Conservation (phyloP, 2,329 filamentous ascomycete species). For the Sporothrix protearum region DNA sequence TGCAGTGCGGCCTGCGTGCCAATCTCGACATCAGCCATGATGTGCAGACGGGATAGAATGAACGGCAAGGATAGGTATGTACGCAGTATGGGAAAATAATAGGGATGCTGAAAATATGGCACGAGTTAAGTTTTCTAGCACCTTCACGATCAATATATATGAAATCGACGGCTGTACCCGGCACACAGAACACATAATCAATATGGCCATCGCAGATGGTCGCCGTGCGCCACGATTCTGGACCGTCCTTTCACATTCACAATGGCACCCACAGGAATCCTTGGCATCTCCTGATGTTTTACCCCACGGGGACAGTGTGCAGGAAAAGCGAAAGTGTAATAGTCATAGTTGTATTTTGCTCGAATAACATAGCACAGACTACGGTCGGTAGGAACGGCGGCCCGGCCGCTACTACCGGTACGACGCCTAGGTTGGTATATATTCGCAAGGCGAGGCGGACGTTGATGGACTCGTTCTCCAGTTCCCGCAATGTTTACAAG, state of each 20-base stretch:
- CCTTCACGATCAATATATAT: background rate
- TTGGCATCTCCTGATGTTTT: background rate
- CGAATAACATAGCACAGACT: background rate
- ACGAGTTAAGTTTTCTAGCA: background rate
- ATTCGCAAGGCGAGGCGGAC: background rate
- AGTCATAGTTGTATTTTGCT: background rate
- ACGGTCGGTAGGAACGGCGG: background rate
- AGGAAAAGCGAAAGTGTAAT: background rate
- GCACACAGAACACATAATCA: background rate
- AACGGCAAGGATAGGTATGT: background rate
- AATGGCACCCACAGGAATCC: background rate
- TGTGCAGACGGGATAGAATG: background rate
- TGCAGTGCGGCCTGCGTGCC: background rate
- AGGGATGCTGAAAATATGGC: background rate
- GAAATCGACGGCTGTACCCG: background rate
- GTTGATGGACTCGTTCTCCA: background rate
- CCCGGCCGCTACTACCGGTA: background rate
- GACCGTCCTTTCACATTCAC: background rate
- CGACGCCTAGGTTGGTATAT: background rate
- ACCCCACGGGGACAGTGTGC: background rate
- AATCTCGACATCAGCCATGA: constrained; percentile 7
- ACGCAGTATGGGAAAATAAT: background rate
- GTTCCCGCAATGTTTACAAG: background rate
- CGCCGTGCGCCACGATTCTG: background rate
- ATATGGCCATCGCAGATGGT: background rate